Percentiles rank a stretch among this genome's conserved stretches.
Conservation (phyloP, 176 grass and related monocot species). For the Stipa capillata region DNA sequence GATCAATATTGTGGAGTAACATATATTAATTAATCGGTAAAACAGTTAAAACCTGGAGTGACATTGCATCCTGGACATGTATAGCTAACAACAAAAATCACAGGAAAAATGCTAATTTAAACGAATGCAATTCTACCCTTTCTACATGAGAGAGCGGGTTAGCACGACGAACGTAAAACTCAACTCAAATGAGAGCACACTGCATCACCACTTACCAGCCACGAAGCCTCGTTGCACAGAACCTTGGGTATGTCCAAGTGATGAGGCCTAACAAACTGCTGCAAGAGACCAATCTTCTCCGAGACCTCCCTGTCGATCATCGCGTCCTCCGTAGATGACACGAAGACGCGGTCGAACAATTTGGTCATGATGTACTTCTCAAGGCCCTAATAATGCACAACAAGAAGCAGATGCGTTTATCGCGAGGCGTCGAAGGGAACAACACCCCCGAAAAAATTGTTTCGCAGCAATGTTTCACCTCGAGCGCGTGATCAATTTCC, state of each 20-base stretch:
- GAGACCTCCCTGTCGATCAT: constrained; percentile 47
- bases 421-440: not conserved
- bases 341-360: constrained; percentile 67
- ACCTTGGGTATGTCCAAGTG: constrained; percentile 86
- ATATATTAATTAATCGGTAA: not conserved
- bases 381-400: constrained; percentile 37
- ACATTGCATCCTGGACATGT: not conserved
- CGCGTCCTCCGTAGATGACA: constrained; percentile 42
- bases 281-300: constrained; percentile 62
- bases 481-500: constrained; percentile 78
- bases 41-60: not conserved
- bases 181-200: not conserved
- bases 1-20: not conserved
- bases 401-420: not conserved
- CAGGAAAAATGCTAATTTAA: not conserved
- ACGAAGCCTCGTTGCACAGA: constrained; percentile 67
- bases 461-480: constrained; percentile 50
- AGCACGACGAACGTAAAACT: not conserved
- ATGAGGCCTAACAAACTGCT: constrained; percentile 78
- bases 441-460: no score
- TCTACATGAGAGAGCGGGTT: no score
- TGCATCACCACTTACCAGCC: constrained; percentile 72
- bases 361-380: constrained; percentile 96
- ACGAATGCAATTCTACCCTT: not conserved
- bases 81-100: not conserved